phyloP scores from a whole-genome alignment of 2,329 filamentous ascomycete species.

The Helicocarpus griseus region DNA sequence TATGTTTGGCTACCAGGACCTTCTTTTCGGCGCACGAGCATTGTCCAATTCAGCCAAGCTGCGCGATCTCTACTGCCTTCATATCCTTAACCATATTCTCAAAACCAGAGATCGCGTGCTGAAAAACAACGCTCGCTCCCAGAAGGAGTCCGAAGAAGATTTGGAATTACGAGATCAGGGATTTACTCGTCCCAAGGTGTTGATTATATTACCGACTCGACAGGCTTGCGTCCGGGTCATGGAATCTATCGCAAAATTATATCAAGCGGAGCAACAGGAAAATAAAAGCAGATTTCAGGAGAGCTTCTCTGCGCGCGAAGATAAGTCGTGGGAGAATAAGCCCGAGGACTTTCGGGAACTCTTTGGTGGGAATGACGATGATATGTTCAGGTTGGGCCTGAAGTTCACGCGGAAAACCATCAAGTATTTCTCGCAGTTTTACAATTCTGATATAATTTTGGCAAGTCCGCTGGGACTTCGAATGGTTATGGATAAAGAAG shows the following conservation, averaged over 20 bases:
- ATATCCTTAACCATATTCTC: slow-evolving; percentile 84
- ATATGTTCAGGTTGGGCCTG: slow-evolving; percentile 91
- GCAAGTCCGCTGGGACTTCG: slow-evolving; percentile 83
- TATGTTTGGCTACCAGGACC: slow-evolving; percentile 73
- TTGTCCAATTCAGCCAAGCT: slow-evolving; percentile 58
- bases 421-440: slow-evolving; percentile 92
- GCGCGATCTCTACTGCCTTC: slow-evolving; percentile 65
- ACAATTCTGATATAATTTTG: slow-evolving; percentile 90
- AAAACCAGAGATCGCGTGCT: slow-evolving; percentile 87
- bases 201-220: slow-evolving; percentile 82
- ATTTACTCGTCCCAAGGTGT: slow-evolving; percentile 86
- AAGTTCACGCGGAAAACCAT: slow-evolving; percentile 95
- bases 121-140: slow-evolving; percentile 78
- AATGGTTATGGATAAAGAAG: slow-evolving; percentile 75
- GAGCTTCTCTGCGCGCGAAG: slow-evolving; percentile 60
- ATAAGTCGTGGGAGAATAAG: slow-evolving; percentile 61
- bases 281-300: slow-evolving; percentile 90
- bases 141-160: slow-evolving; percentile 56
- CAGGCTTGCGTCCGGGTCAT: slow-evolving; percentile 74
- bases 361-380: slow-evolving; percentile 91
- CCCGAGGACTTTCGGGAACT: slow-evolving; percentile 80
- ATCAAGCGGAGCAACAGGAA: slow-evolving; percentile 81
- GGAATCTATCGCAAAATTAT: slow-evolving; percentile 65
- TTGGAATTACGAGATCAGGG: slow-evolving; percentile 83
- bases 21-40: slow-evolving; percentile 66